Evolutionary conservation across 495 filamentous ascomycete genomes (phyloP), one percentile per base, ranked within the genome.

Genomic region (Symbiotaphrina buchneri): DNA sequence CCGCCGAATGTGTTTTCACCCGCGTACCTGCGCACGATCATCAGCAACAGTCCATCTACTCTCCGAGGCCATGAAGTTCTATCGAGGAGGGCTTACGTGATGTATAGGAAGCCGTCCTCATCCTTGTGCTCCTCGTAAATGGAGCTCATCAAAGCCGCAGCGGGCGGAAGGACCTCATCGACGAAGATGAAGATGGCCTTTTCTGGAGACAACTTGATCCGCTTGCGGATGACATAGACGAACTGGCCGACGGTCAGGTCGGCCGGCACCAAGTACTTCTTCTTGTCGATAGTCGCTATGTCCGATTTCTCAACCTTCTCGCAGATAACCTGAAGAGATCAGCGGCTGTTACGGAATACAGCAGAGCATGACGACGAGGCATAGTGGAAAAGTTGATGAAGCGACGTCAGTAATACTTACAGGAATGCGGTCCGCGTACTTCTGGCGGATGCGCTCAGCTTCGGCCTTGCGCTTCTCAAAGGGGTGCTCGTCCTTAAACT

Each of bases 101-200:
- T 80, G 60, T 65, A 65, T n/a, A 66, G 49, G 39, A 66, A 66
- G 14, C 61, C 61, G 33, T 66, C 61, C 45, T 66, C 61, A 33
- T 66, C 56, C 44, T 35, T 29, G 34, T 32, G 35, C 10, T 27
- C 87, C 54, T 99, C 87, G 52, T 95, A 99, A 56, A 99, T 99
- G 50, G 74, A 82, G 66, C 80, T 92, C 87, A 99, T 99, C 27
- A 99, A 71, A 28, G 87, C 87, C 27, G 87, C 87, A 2, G 87
- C 95, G 0, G 87, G 87, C 21, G 87, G 87, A 18, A 99, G 68
- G 21, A 95, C 85, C 64, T 94, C 87, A 48, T 95, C 87, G 41
- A 99, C 87, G 59, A 95, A 99, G 67, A 99, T 99, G 67, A 99
- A 99, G 63, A 99, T 99, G 41, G 87, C 87, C 65, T 99, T 99